phyloP scores from a whole-genome alignment of 176 grass and related monocot species.

The Microstegium vimineum region DNA sequence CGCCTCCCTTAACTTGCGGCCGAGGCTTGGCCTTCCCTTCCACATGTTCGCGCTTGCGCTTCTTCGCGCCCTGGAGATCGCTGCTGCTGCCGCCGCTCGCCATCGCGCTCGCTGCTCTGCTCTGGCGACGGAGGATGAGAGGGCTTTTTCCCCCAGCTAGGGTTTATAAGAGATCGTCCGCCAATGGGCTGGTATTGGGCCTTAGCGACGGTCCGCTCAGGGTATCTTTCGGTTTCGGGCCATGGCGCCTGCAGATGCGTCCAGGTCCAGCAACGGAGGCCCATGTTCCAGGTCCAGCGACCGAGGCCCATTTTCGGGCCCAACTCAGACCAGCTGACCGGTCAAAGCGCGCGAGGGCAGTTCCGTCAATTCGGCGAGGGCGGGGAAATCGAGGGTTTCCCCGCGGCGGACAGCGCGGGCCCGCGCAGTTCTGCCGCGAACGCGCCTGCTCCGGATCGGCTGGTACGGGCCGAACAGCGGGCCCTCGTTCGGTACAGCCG shows the following conservation, averaged over 20 bases:
- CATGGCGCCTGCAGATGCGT: background rate
- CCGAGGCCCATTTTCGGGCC: background rate
- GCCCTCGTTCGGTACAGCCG: too few relatives aligned
- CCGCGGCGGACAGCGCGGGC: conserved; percentile 18
- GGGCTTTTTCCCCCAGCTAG: background rate
- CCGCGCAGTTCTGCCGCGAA: background rate
- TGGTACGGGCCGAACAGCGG: background rate
- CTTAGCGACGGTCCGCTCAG: too few relatives aligned
- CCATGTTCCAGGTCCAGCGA: background rate
- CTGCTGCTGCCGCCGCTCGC: conserved; percentile 17
- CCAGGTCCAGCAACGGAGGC: background rate
- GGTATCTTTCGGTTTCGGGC: background rate
- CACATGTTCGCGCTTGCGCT: conserved; percentile 49
- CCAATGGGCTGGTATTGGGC: background rate
- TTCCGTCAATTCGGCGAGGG: background rate
- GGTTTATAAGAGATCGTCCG: background rate
- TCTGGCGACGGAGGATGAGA: background rate
- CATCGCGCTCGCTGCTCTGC: conserved; percentile 11
- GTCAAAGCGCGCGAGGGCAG: conserved; percentile 5
- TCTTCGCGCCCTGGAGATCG: conserved; percentile 22
- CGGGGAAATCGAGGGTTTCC: background rate
- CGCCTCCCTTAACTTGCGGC: background rate
- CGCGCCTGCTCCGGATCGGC: background rate
- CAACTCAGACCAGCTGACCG: background rate
- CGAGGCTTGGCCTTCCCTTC: background rate